phyloP scores from a whole-genome alignment of 2,329 filamentous ascomycete species.

The Fusarium tricinctum region DNA sequence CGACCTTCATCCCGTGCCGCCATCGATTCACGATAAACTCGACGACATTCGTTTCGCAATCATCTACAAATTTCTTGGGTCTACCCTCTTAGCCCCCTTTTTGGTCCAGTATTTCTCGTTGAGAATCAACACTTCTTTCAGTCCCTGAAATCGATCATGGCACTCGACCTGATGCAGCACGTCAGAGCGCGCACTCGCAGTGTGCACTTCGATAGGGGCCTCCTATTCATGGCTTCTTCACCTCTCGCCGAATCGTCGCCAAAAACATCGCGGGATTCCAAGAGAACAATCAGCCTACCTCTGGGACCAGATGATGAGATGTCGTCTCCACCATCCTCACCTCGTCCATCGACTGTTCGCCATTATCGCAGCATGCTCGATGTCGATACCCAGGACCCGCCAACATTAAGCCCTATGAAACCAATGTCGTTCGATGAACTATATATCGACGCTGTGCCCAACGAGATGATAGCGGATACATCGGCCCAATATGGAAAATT shows the following conservation, averaged over 20 bases:
- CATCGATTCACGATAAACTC: conserved; percentile 51
- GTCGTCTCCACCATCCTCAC: conserved; percentile 15
- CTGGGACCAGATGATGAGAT: conserved; percentile 31
- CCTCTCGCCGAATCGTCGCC: conserved; percentile 26
- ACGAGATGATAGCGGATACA: conserved; percentile 33
- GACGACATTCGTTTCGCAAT: conserved; percentile 55
- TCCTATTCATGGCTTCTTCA: conserved; percentile 33
- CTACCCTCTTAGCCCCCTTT: conserved; percentile 54
- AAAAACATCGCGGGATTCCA: conserved; percentile 40
- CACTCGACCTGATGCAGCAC: conserved; percentile 60
- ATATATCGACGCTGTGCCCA: conserved; percentile 50
- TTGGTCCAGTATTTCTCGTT: conserved; percentile 51
- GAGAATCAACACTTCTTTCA: conserved; percentile 36
- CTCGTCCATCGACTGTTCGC: conserved; percentile 41
- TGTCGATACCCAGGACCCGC: conserved; percentile 59
- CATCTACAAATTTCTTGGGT: conserved; percentile 65
- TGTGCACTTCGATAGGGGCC: conserved; percentile 61
- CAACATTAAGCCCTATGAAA: conserved; percentile 59
- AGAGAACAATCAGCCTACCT: conserved; percentile 55
- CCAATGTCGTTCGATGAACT: conserved; percentile 65
- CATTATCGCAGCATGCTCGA: conserved; percentile 69
- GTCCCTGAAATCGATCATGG: conserved; percentile 55
- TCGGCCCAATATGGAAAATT: conserved; percentile 4
- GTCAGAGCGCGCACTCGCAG: conserved; percentile 63
- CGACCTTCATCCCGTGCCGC: conserved; percentile 35